phyloP scores from a whole-genome alignment of 140 eudicot species.

The Anethum foeniculum region DNA sequence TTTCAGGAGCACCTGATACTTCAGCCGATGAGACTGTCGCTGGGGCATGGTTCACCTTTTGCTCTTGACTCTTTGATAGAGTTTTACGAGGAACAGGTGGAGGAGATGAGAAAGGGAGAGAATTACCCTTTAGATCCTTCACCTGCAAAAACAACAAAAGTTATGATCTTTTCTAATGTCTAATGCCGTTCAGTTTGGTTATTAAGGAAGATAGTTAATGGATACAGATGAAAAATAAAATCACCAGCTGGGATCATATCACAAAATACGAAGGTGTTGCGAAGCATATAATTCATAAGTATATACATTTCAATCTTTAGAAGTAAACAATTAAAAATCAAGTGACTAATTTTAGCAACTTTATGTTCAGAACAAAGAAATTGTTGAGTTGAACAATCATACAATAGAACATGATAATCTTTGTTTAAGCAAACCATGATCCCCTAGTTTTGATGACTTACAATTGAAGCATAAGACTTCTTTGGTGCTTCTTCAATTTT shows the following conservation, averaged over 20 bases:
- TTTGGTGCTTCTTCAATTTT: slow-evolving; percentile 51
- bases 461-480: slow-evolving; percentile 88
- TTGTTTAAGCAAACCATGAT: background rate
- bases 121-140: slow-evolving; percentile 60
- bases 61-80: slow-evolving; percentile 41
- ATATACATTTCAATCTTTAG: background rate
- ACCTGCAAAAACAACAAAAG: slow-evolving; percentile 42
- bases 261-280: background rate
- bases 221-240: background rate
- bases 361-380: background rate
- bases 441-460: slow-evolving; percentile 27
- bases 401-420: background rate
- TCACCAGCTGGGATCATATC: background rate
- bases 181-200: background rate
- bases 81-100: slow-evolving; percentile 42
- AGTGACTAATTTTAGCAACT: background rate
- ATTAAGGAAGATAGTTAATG: background rate
- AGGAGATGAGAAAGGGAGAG: slow-evolving; percentile 46
- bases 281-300: background rate
- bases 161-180: background rate
- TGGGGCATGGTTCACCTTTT: slow-evolving; percentile 20
- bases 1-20: slow-evolving; percentile 34
- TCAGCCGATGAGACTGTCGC: slow-evolving; percentile 31
- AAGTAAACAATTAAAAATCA: background rate
- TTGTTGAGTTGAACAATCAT: slow-evolving; percentile 4